Evolutionary conservation across 768 basidiomycete species (phyloP).

Genomic region (Agaricus blazei): DNA sequence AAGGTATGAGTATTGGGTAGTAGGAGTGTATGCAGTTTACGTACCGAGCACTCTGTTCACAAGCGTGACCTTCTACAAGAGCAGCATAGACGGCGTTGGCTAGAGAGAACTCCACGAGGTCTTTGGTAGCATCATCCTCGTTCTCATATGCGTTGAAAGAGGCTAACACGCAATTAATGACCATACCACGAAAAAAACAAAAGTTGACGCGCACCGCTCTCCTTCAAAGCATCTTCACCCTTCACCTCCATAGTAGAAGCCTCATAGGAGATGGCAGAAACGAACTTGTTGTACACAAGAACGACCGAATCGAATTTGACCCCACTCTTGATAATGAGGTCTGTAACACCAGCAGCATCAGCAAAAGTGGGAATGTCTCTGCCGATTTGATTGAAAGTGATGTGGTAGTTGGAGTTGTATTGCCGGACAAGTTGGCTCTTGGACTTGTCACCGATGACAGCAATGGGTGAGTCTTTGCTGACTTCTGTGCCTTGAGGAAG

Average conservation of each 20-base stretch:
- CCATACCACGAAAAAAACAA: not conserved
- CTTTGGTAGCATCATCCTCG: slow-evolving; percentile 93
- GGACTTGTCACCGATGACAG: slow-evolving; percentile 96
- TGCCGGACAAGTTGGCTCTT: slow-evolving; percentile 83
- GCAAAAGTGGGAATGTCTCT: slow-evolving; percentile 96
- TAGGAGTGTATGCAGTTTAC: slow-evolving; percentile 11
- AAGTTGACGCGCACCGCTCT: slow-evolving; percentile 55
- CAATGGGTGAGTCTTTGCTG: slow-evolving; percentile 61
- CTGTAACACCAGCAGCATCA: slow-evolving; percentile 91
- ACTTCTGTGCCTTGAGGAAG: slow-evolving; percentile 42
- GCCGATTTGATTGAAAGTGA: slow-evolving; percentile 98
- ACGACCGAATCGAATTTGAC: slow-evolving; percentile 83
- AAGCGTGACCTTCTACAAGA: slow-evolving; percentile 92
- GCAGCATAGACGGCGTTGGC: slow-evolving; percentile 96
- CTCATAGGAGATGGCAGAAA: slow-evolving; percentile 91
- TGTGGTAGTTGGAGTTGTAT: slow-evolving; percentile 56
- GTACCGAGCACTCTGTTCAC: slow-evolving; percentile 89
- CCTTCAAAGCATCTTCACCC: slow-evolving; percentile 76
- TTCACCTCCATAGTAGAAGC: slow-evolving; percentile 68
- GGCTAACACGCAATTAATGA: slow-evolving; percentile 34
- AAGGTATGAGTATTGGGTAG: slow-evolving; percentile 5
- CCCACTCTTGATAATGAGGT: slow-evolving; percentile 82
- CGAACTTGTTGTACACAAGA: slow-evolving; percentile 80
- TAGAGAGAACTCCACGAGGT: slow-evolving; percentile 91
- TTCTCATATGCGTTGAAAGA: slow-evolving; percentile 96